A percentile compares a stretch with the other conserved stretches of the same genome.
Conservation (phyloP, 371 early-diverging fungal species). For the Choanephora cucurbitarum region DNA sequence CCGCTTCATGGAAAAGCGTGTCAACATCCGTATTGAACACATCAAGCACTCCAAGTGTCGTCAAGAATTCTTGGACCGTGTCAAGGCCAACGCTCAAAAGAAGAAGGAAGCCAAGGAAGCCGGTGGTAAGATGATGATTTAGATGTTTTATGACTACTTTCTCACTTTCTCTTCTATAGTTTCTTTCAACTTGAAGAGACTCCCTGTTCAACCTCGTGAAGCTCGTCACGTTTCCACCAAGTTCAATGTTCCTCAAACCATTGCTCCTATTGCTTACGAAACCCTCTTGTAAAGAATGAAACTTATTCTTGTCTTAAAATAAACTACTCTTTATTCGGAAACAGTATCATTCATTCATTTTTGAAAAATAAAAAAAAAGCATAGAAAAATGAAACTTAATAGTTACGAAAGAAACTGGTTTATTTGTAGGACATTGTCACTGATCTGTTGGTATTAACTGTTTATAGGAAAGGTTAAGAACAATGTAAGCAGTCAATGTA, state of each 20-base stretch:
- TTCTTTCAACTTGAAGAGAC: constrained; percentile 87
- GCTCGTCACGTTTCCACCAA: constrained; percentile 90
- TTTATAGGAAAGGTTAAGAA: too few species aligned
- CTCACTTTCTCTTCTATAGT: constrained; percentile 32
- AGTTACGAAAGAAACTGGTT: too few species aligned
- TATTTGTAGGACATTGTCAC: too few species aligned
- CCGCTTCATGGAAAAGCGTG: constrained; percentile 98
- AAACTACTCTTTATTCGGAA: too few species aligned
- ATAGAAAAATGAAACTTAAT: too few species aligned
- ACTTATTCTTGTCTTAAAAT: constrained; percentile 1
- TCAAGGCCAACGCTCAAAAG: constrained; percentile 89
- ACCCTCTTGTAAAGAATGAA: constrained; percentile 66
- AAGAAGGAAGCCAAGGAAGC: constrained; percentile 81
- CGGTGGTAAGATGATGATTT: constrained; percentile 36
- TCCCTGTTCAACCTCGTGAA: constrained; percentile 91
- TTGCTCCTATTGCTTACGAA: constrained; percentile 96
- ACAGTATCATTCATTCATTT: too few species aligned
- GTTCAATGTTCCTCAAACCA: constrained; percentile 91
- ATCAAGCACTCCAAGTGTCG: constrained; percentile 99
- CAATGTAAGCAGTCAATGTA: too few species aligned
- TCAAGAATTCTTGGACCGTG: constrained; percentile 97
- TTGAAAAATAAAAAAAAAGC: too few species aligned
- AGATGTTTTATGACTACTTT: neutral
- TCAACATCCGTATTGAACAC: constrained; percentile 99
- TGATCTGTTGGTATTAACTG: too few species aligned